These are phyloP conservation scores for Sphagnum tenellum DNA, from an alignment of 225 moss, liverwort and hornwort genomes.

Conservation along the genomic window DNA sequence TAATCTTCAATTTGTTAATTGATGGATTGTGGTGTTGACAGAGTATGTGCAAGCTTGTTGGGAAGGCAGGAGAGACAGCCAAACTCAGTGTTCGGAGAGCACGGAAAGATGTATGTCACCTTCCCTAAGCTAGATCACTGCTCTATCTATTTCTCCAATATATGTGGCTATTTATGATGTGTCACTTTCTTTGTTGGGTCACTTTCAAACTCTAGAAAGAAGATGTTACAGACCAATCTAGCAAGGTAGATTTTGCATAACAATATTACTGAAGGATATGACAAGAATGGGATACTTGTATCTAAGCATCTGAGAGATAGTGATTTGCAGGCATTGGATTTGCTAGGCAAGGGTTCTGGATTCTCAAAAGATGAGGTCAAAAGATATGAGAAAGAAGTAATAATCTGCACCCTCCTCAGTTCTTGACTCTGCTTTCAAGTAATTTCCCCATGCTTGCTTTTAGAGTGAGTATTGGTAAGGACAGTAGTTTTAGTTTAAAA, in stretches of 20 bases:
- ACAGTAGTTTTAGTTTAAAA: no score
- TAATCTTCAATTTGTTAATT: neutral
- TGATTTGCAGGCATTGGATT: conserved; percentile 54
- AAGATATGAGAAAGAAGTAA: conserved; percentile 75
- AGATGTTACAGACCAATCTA: neutral
- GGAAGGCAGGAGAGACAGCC: conserved; percentile 80
- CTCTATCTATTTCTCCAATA: no score
- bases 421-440: no score
- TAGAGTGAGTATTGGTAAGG: no score
- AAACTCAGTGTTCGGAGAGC: conserved; percentile 83
- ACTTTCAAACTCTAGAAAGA: no score
- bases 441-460: no score
- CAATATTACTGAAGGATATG: neutral
- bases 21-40: conserved; percentile 2
- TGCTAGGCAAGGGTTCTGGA: conserved; percentile 28
- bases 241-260: no score
- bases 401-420: no score
- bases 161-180: no score
- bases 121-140: no score
- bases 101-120: conserved; percentile 67
- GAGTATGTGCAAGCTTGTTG: conserved; percentile 81
- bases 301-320: neutral
- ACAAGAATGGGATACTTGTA: neutral
- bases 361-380: conserved; percentile 79
- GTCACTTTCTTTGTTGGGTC: no score